These are phyloP conservation scores for Penium margaritaceum DNA, from an alignment of 139 green algal species.

Conservation along the genomic window DNA sequence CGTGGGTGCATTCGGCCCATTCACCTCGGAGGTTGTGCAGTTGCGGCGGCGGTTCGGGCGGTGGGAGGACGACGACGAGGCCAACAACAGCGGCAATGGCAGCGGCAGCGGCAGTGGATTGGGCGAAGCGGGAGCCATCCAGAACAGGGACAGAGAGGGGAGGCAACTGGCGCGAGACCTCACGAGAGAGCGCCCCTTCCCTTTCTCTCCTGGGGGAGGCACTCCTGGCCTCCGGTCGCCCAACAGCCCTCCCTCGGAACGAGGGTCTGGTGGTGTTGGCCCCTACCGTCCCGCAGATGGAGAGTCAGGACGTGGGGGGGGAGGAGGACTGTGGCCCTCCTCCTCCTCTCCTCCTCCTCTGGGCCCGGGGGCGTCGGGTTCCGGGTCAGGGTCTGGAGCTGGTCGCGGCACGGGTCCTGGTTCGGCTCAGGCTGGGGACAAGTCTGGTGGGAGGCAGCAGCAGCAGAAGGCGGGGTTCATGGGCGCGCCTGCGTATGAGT, in stretches of 20 bases:
- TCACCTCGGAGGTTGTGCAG: conserved; percentile 75
- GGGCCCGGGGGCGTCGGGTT: neutral
- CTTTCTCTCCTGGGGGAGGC: no score
- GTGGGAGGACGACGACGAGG: conserved; percentile 40
- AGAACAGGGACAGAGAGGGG: no score
- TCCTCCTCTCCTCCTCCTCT: no score
- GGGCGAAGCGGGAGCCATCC: no score
- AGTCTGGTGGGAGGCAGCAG: conserved; percentile 59
- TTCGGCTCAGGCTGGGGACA: conserved; percentile 30
- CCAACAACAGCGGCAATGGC: no score
- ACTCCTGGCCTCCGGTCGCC: no score
- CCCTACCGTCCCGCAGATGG: no score
- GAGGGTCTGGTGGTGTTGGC: no score
- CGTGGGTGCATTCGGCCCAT: conserved; percentile 75
- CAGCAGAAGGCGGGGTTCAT: neutral
- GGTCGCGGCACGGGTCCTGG: neutral
- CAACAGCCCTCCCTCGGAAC: no score
- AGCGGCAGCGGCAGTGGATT: no score
- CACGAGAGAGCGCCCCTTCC: neutral
- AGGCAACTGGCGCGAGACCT: neutral
- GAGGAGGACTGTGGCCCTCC: no score
- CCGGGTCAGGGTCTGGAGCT: neutral
- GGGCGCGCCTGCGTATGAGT: conserved; percentile 29
- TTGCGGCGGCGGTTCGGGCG: conserved; percentile 44
- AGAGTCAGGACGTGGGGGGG: no score